Evolutionary conservation across 192 early-diverging fungal genomes (phyloP), one percentile per base, ranked within the genome.

Genomic region (Coemansia furcata): DNA sequence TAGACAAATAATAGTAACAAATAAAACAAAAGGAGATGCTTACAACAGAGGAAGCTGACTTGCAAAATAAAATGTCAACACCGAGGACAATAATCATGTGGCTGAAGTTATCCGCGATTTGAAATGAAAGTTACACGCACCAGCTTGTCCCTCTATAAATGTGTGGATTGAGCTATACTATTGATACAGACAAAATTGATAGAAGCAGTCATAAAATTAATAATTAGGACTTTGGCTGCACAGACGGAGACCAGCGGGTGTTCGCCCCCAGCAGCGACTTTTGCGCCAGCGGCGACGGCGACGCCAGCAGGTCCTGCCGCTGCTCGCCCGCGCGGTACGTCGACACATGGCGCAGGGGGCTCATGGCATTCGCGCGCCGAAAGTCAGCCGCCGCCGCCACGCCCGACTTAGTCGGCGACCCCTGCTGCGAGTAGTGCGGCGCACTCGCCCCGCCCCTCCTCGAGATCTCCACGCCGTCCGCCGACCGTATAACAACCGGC

Each of bases 401-500:
- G 6, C 30, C 54, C 29, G 54, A 57, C 40, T 67, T 82, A 23
- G 74, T 73, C 54, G 79, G 79, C 68, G 79, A 82, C 38, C 65
- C 71, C 58, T 81, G 74, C 23, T 36, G 12, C 65, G 44, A 32
- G 23, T 64, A n/a, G 43, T 11, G 47, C 68, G 39, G 69, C n/a
- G 23, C 50, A 37, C 50, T 39, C 17, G 42, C 61, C 1, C 72
- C 79, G 29, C 79, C 79, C 6, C 74, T 44, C 12, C 79, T 67
- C 39, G 79, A 60, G 44, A 80, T 76, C 62, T 82, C 79, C 17
- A 82, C 74, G 0, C 79, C 79, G 33, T 82, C 79, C 3, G 79
- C 79, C 65, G 79, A 82, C 26, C 79, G 73, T 44, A 82, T 76
- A 19, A 82, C 79, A 23, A 82, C 79, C 30, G 79, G 79, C 32